A percentile compares a stretch with the other conserved stretches of the same genome.
Evolutionary conservation across 306 rosid genomes (phyloP).

Genomic region (Sindora glabra): DNA sequence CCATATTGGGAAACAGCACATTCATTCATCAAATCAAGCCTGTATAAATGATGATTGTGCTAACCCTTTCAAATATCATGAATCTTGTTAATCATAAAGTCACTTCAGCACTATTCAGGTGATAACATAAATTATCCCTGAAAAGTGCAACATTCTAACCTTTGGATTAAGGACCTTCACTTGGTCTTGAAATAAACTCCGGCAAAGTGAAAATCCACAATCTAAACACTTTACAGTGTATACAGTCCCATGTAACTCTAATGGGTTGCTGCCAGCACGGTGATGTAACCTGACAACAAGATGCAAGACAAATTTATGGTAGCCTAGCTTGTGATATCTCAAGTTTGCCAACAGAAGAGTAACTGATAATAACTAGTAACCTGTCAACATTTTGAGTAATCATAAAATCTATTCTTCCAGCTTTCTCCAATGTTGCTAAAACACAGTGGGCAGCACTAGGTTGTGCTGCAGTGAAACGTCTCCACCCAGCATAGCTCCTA

Average conservation of each 20-base stretch:
- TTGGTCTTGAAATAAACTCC: conserved; percentile 75
- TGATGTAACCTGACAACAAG: conserved; percentile 73
- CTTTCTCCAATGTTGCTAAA: conserved; percentile 67
- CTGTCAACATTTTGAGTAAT: conserved; percentile 93
- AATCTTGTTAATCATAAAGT: not conserved
- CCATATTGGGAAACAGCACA: no score
- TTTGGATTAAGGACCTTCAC: conserved; percentile 78
- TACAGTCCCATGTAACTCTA: conserved; percentile 94
- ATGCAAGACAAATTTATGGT: conserved; percentile 19
- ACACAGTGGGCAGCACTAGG: conserved; percentile 74
- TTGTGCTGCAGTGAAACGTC: conserved; percentile 58
- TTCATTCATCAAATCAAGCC: not conserved
- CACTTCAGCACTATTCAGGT: conserved; percentile 2
- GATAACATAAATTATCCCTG: not conserved
- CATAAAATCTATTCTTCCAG: conserved; percentile 59
- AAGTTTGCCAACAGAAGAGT: not conserved
- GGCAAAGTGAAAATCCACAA: conserved; percentile 62
- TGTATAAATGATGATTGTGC: not conserved
- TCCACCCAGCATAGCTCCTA: conserved; percentile 97
- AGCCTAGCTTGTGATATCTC: conserved; percentile 11
- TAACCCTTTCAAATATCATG: not conserved
- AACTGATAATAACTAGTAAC: conserved; percentile 24
- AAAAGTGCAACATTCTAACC: conserved; percentile 38
- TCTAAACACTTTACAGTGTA: conserved; percentile 68
- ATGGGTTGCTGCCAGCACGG: conserved; percentile 88